phyloP scores from a whole-genome alignment of 371 early-diverging fungal species.

The Dipsacomyces acuminosporus region DNA sequence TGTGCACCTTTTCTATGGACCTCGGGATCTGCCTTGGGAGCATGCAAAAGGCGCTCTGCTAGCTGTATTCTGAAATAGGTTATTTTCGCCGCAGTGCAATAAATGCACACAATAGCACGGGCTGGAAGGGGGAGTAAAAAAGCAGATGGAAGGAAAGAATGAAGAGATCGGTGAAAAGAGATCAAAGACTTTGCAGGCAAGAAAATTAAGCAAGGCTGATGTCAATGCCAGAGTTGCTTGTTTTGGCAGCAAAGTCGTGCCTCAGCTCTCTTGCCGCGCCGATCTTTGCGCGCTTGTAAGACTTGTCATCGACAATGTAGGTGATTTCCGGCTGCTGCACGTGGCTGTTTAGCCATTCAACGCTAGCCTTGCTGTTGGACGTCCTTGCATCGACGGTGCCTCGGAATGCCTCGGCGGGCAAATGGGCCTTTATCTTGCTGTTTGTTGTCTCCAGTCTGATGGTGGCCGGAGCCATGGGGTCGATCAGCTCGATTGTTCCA shows the following conservation, averaged over 20 bases:
- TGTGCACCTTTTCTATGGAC: too few species aligned
- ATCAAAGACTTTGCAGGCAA: too few species aligned
- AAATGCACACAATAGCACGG: too few species aligned
- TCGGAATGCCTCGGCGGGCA: slow-evolving; percentile 23
- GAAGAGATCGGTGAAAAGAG: too few species aligned
- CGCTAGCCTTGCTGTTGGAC: slow-evolving; percentile 3
- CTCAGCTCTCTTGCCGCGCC: background rate
- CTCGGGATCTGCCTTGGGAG: too few species aligned
- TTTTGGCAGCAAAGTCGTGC: background rate
- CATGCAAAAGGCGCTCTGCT: too few species aligned
- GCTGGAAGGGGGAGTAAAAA: too few species aligned
- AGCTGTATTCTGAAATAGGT: too few species aligned
- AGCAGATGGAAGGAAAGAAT: too few species aligned
- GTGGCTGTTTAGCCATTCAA: slow-evolving; percentile 1
- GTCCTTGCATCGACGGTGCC: slow-evolving; percentile 33
- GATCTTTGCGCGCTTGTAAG: background rate
- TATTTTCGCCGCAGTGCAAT: too few species aligned
- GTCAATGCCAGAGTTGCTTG: background rate
- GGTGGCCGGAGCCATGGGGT: background rate
- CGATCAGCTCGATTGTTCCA: slow-evolving; percentile 14
- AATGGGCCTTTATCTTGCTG: slow-evolving; percentile 5
- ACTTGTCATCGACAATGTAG: background rate
- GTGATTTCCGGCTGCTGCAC: background rate
- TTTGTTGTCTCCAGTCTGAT: slow-evolving; percentile 21
- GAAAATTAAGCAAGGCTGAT: background rate